Percentiles rank a stretch among this genome's conserved stretches.
Conservation (phyloP, 2,329 filamentous ascomycete species). For the Bimuria novae-zelandiae region DNA sequence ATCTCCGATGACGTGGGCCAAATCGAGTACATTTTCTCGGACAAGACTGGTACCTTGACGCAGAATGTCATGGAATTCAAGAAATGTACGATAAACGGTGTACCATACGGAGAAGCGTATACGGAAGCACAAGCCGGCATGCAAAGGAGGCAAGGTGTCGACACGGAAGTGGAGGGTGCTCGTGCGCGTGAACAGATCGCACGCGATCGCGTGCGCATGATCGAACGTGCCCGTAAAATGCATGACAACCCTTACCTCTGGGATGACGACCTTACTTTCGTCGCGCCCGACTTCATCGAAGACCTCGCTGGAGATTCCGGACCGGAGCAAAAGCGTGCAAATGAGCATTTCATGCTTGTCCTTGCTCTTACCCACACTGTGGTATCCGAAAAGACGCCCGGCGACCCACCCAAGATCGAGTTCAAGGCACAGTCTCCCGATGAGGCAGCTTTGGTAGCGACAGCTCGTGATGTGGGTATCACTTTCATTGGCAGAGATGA, state of each 20-base stretch:
- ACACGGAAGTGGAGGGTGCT: conserved; percentile 79
- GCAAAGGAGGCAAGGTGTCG: conserved; percentile 86
- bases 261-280: conserved; percentile 88
- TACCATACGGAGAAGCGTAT: conserved; percentile 95
- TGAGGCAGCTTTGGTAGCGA: conserved; percentile 91
- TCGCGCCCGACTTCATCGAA: conserved; percentile 85
- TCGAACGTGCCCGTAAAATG: conserved; percentile 73
- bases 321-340: conserved; percentile 74
- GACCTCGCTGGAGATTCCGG: conserved; percentile 81
- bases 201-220: conserved; percentile 71
- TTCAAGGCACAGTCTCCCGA: conserved; percentile 98
- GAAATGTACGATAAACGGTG: conserved; percentile 95
- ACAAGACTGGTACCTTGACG: conserved; percentile 88
- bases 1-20: conserved; percentile 98
- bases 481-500: conserved; percentile 81
- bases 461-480: conserved; percentile 93
- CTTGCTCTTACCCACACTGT: conserved; percentile 97
- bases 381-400: conserved; percentile 85
- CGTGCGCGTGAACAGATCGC: conserved; percentile 78
- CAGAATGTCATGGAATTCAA: conserved; percentile 99
- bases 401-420: conserved; percentile 86
- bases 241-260: conserved; percentile 90
- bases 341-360: conserved; percentile 90
- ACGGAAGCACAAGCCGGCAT: conserved; percentile 96
- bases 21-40: conserved; percentile 98